phyloP scores from a whole-genome alignment of 345 rosid genomes.

The Eutrema yunnanense region DNA sequence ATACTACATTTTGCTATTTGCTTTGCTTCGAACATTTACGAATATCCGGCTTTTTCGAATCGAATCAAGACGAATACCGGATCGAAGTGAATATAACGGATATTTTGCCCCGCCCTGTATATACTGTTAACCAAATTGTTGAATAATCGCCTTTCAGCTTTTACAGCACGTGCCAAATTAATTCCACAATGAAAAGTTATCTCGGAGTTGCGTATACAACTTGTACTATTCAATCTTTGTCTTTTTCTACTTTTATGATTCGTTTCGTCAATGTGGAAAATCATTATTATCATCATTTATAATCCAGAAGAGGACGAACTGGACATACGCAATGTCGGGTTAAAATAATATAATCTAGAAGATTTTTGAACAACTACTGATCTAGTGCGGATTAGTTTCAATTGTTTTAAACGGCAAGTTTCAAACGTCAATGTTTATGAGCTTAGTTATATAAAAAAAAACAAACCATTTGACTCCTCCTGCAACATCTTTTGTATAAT shows the following conservation, averaged over 20 bases:
- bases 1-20: too few species aligned
- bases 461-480: too few species aligned
- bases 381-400: neutral
- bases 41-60: too few species aligned
- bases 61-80: too few species aligned
- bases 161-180: conserved; percentile 22
- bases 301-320: neutral
- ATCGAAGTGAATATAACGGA: too few species aligned
- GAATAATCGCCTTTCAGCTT: neutral
- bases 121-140: too few species aligned
- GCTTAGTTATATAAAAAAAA: too few species aligned
- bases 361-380: neutral
- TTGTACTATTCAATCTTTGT: conserved; percentile 12
- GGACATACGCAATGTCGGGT: neutral
- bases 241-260: neutral
- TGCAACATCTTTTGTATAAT: too few species aligned
- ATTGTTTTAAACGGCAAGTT: neutral
- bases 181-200: neutral
- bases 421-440: neutral
- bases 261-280: conserved; percentile 9
- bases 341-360: neutral
- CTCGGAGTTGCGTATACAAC: conserved; percentile 26
- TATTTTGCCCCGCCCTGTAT: too few species aligned
- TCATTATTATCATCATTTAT: neutral
- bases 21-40: too few species aligned